Percentiles rank a stretch among this genome's conserved stretches.
Conservation (phyloP, 805 yeast species). For the Saccharomycopsis fermentans region DNA sequence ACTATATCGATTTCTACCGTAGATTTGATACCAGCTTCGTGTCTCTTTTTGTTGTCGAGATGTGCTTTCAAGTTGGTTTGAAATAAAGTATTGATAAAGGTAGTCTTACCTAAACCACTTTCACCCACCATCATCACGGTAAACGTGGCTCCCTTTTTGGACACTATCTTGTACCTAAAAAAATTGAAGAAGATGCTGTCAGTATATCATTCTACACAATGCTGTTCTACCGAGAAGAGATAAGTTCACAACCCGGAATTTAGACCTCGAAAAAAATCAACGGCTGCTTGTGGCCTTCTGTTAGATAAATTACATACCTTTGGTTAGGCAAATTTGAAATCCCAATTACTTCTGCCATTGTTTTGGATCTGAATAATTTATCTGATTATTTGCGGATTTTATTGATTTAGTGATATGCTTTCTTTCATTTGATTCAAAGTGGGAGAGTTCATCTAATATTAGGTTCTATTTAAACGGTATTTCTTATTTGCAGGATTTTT, state of each 20-base stretch:
- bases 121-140: constrained; percentile 86
- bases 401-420: not conserved
- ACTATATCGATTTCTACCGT: constrained; percentile 73
- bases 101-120: constrained; percentile 86
- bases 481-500: not conserved
- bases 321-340: constrained; percentile 67
- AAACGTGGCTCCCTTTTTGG: constrained; percentile 65
- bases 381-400: no score
- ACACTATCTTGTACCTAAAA: constrained; percentile 57
- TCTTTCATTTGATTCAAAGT: not conserved
- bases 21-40: constrained; percentile 48
- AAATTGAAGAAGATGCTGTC: not conserved
- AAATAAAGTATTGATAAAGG: constrained; percentile 77
- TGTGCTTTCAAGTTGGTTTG: constrained; percentile 60
- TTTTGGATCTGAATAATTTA: not conserved
- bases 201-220: not conserved
- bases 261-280: no score
- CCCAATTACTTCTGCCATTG: constrained; percentile 41
- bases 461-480: not conserved
- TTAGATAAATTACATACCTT: constrained; percentile 33
- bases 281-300: not conserved
- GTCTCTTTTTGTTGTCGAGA: constrained; percentile 29
- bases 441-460: not conserved
- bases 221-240: not conserved
- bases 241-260: no score